Conservation (phyloP, 805 yeast genomes). For the Wickerhamiella shivajii region DNA sequence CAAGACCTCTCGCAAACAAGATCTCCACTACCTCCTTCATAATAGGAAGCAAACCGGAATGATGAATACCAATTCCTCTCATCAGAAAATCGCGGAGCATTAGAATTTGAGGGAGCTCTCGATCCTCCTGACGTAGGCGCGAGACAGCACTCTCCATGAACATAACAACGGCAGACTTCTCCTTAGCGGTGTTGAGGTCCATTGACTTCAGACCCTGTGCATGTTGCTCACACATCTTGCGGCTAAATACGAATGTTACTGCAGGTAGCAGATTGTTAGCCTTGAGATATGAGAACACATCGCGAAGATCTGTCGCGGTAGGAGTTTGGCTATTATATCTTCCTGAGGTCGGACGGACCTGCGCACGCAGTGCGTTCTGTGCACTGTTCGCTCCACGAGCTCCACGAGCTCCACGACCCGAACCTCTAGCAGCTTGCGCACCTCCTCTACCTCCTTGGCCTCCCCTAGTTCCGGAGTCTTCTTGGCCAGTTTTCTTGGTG, state of each 20-base stretch:
- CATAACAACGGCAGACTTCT: conserved; percentile 84
- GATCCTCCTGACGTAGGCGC: conserved; percentile 77
- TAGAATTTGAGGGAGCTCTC: conserved; percentile 83
- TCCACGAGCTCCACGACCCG: conserved; percentile 30
- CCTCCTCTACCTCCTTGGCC: conserved; percentile 20
- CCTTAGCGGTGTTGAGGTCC: conserved; percentile 71
- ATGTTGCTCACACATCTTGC: conserved; percentile 85
- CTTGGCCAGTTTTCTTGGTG: conserved; percentile 21
- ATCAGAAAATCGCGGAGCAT: conserved; percentile 53
- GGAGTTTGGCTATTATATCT: conserved; percentile 48
- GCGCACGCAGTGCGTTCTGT: conserved; percentile 20
- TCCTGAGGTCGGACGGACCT: conserved; percentile 20
- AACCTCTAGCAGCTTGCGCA: conserved; percentile 16
- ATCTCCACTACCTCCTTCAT: conserved; percentile 91
- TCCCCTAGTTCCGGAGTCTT: conserved; percentile 24
- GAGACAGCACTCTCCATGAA: conserved; percentile 81
- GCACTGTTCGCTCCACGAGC: conserved; percentile 18
- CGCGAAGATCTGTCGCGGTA: conserved; percentile 62
- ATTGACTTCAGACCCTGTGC: conserved; percentile 62
- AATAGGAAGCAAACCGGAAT: conserved; percentile 85
- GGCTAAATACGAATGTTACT: conserved; percentile 85
- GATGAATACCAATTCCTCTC: conserved; percentile 90
- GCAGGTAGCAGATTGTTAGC: conserved; percentile 69
- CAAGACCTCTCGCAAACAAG: conserved; percentile 68
- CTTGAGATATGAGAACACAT: conserved; percentile 55